These are phyloP conservation scores for Corchorus olitorius DNA, from an alignment of 345 rosid species.

Conservation along the genomic window DNA sequence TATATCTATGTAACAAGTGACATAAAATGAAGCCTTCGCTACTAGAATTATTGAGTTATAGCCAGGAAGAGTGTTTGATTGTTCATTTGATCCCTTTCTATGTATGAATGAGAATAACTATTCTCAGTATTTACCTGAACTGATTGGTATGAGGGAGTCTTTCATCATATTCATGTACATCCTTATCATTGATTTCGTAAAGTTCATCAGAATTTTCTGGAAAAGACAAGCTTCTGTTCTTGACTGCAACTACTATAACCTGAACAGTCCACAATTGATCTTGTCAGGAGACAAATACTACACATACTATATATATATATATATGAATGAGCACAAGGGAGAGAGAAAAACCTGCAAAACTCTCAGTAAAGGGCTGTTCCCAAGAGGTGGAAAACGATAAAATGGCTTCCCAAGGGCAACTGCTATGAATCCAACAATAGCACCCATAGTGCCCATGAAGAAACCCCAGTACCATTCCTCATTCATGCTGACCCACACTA, in stretches of 20 bases:
- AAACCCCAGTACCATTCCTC: constrained; percentile 70
- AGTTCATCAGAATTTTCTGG: constrained; percentile 47
- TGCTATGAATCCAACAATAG: constrained; percentile 35
- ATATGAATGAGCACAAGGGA: not conserved
- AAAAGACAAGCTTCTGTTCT: constrained; percentile 44
- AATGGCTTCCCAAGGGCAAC: constrained; percentile 43
- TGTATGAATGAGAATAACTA: not conserved
- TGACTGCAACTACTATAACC: constrained; percentile 53
- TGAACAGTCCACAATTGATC: constrained; percentile 19
- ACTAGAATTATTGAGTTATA: not conserved
- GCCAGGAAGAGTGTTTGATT: not conserved
- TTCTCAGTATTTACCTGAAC: not conserved
- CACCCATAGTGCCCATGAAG: constrained; percentile 30
- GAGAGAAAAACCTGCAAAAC: constrained; percentile 43
- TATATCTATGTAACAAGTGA: not conserved
- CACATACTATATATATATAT: not conserved
- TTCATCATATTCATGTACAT: constrained; percentile 41
- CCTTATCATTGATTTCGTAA: constrained; percentile 38
- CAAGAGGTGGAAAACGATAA: constrained; percentile 37
- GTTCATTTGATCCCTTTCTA: not conserved
- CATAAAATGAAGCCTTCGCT: not conserved
- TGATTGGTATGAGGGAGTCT: constrained; percentile 13
- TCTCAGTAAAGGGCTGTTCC: constrained; percentile 42
- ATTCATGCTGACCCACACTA: constrained; percentile 55
- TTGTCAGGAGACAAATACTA: not conserved